Evolutionary conservation across 345 rosid species (phyloP).

Genomic region (Brassica napus): Da-Ae NC_063447.1:28128001-28128500

Average conservation of each 20-base stretch:
- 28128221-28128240: constrained; percentile 51
- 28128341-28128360: constrained; percentile 36
- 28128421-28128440: constrained; percentile 32
- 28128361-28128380: constrained; percentile 63
- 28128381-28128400: constrained; percentile 49
- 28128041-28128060: too few species aligned
- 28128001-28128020: too few species aligned
- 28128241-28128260: constrained; percentile 38
- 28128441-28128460: too few species aligned
- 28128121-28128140: too few species aligned
- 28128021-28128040: too few species aligned
- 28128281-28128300: constrained; percentile 23
- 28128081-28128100: too few species aligned
- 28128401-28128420: constrained; percentile 53
- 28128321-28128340: constrained; percentile 30
- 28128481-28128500: too few species aligned
- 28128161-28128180: constrained; percentile 53
- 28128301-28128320: constrained; percentile 19
- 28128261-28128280: constrained; percentile 41
- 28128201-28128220: constrained; percentile 47
- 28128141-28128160: constrained; percentile 64
- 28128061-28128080: too few species aligned
- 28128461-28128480: too few species aligned
- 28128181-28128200: constrained; percentile 52
- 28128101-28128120: too few species aligned